Conservation (phyloP, 495 filamentous ascomycete species). For the Penicillium crystallinum region DNA sequence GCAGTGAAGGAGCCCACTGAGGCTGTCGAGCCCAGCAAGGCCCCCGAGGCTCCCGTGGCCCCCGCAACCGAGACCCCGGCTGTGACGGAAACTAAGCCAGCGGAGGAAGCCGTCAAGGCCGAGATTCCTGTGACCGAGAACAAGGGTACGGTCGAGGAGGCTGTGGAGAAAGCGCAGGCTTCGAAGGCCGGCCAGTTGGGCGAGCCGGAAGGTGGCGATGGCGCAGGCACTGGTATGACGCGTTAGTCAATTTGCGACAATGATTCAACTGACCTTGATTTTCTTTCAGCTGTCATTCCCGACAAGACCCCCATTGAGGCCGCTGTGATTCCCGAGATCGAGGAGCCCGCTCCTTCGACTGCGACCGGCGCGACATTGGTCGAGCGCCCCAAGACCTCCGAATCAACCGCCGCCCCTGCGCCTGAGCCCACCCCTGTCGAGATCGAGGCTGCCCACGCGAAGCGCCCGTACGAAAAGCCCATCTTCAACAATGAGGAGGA, state of each 20-base stretch:
- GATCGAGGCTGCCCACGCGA: constrained; percentile 17
- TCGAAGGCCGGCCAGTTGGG: constrained; percentile 21
- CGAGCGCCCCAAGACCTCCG: constrained; percentile 30
- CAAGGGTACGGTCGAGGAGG: constrained; percentile 14
- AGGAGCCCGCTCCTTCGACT: neutral
- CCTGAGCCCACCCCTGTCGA: constrained; percentile 15
- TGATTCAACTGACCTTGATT: neutral
- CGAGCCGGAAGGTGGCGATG: constrained; percentile 13
- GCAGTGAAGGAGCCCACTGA: constrained; percentile 20
- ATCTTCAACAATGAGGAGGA: constrained; percentile 27
- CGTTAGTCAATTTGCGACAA: neutral
- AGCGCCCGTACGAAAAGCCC: constrained; percentile 31
- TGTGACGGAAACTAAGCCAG: constrained; percentile 12
- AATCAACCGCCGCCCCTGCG: constrained; percentile 7
- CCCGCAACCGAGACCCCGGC: constrained; percentile 14
- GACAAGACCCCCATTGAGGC: constrained; percentile 20
- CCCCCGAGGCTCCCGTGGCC: constrained; percentile 11
- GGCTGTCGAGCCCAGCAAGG: constrained; percentile 17
- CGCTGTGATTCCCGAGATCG: constrained; percentile 7
- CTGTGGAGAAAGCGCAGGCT: constrained; percentile 27
- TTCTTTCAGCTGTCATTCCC: constrained; percentile 19
- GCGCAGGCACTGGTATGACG: constrained; percentile 16
- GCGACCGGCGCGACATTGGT: constrained; percentile 15
- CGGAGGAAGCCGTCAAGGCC: constrained; percentile 12
- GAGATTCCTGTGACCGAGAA: constrained; percentile 15